These are phyloP conservation scores for Penicillium sp. DNA, from an alignment of 2,329 filamentous ascomycete genomes.

Conservation along the genomic window DNA sequence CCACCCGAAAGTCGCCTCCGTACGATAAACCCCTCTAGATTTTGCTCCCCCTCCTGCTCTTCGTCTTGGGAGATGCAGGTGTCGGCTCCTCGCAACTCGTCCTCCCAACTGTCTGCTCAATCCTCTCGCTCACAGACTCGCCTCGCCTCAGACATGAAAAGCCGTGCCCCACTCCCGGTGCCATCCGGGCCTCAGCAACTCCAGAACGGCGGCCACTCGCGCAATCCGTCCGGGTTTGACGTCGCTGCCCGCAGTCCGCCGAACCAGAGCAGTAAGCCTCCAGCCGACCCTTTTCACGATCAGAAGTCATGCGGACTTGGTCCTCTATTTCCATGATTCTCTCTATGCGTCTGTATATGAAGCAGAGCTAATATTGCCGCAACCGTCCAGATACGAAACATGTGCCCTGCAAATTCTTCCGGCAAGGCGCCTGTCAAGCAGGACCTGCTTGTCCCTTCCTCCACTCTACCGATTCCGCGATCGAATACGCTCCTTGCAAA, in stretches of 20 bases:
- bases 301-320: neutral
- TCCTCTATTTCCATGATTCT: neutral
- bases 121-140: conserved; percentile 33
- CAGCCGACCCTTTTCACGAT: neutral
- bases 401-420: conserved; percentile 99
- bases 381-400: conserved; percentile 78
- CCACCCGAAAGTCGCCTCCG: conserved; percentile 20
- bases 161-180: conserved; percentile 45
- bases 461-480: conserved; percentile 83
- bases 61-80: conserved; percentile 27
- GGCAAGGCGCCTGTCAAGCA: conserved; percentile 93
- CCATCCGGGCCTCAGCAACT: conserved; percentile 37
- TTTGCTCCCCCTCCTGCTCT: conserved; percentile 20
- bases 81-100: conserved; percentile 28
- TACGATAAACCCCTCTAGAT: conserved; percentile 33
- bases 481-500: conserved; percentile 90
- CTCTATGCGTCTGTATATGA: neutral
- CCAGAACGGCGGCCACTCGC: conserved; percentile 47
- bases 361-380: neutral
- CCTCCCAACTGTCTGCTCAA: conserved; percentile 28
- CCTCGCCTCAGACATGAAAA: conserved; percentile 46
- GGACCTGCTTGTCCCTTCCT: conserved; percentile 95
- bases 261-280: conserved; percentile 48
- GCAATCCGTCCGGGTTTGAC: conserved; percentile 49
- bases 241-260: conserved; percentile 53